phyloP scores from a whole-genome alignment of 2,329 filamentous ascomycete genomes.

The Hypoxylon rubiginosum region DNA sequence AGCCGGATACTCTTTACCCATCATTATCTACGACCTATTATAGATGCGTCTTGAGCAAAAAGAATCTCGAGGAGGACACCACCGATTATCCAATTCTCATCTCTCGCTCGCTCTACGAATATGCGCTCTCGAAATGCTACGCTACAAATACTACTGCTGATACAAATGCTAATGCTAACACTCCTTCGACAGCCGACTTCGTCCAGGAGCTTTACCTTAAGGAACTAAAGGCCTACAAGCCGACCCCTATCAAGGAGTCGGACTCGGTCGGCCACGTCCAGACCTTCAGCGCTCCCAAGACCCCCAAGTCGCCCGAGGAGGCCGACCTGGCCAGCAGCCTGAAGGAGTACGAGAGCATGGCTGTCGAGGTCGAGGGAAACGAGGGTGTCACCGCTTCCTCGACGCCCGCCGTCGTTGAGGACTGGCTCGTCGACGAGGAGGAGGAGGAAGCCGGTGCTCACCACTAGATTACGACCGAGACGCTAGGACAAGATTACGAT shows the following conservation, averaged over 20 bases:
- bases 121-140: background rate
- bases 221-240: conserved; percentile 97
- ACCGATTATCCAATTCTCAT: background rate
- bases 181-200: conserved; percentile 81
- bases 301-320: conserved; percentile 93
- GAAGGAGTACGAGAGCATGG: conserved; percentile 93
- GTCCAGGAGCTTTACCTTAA: conserved; percentile 98
- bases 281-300: conserved; percentile 83
- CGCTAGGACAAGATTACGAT: background rate
- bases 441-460: conserved; percentile 64
- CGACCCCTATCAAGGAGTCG: conserved; percentile 82
- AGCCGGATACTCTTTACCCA: background rate
- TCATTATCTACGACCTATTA: background rate
- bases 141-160: background rate
- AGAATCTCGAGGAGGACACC: background rate
- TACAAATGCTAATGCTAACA: conserved; percentile 29
- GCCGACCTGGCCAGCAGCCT: conserved; percentile 90
- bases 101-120: background rate
- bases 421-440: conserved; percentile 87
- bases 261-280: conserved; percentile 93
- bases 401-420: conserved; percentile 69
- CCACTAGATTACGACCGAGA: conserved; percentile 59
- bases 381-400: conserved; percentile 71
- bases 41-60: background rate
- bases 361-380: conserved; percentile 94